These are phyloP conservation scores for Epichloe gansuensis DNA, from an alignment of 2,329 filamentous ascomycete genomes.

Conservation along the genomic window DNA sequence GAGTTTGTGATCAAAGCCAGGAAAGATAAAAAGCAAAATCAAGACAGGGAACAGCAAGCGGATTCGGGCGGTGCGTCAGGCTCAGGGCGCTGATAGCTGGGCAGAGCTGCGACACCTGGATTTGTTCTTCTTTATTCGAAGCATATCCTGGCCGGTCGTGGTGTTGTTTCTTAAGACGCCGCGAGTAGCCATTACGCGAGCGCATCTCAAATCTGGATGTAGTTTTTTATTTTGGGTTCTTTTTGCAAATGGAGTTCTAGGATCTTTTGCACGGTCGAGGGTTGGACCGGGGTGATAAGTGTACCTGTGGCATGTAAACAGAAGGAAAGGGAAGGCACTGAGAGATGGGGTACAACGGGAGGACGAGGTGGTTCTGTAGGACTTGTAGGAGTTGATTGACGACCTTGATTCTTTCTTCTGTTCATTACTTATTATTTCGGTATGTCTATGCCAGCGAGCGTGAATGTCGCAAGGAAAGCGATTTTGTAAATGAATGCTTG, in stretches of 20 bases:
- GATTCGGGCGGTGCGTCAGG: slow-evolving; percentile 40
- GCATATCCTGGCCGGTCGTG: neutral
- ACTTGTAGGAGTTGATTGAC: slow-evolving; percentile 12
- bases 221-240: slow-evolving; percentile 24
- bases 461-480: neutral
- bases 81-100: slow-evolving; percentile 16
- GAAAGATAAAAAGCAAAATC: slow-evolving; percentile 63
- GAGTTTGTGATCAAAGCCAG: slow-evolving; percentile 82
- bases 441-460: neutral
- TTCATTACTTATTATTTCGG: neutral
- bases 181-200: slow-evolving; percentile 1
- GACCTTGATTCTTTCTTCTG: neutral
- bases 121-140: neutral
- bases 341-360: neutral
- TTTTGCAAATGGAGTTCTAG: slow-evolving; percentile 26
- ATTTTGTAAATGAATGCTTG: neutral
- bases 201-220: slow-evolving; percentile 24
- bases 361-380: slow-evolving; percentile 8
- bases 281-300: slow-evolving; percentile 5
- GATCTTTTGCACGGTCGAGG: slow-evolving; percentile 15
- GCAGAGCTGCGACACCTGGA: neutral
- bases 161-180: slow-evolving; percentile 4
- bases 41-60: slow-evolving; percentile 42
- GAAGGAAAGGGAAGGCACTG: slow-evolving; percentile 4
- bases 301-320: slow-evolving; percentile 11